These are phyloP conservation scores for Cladosporium sp. DNA, from an alignment of 2,329 filamentous ascomycete species.

Conservation along the genomic window DNA sequence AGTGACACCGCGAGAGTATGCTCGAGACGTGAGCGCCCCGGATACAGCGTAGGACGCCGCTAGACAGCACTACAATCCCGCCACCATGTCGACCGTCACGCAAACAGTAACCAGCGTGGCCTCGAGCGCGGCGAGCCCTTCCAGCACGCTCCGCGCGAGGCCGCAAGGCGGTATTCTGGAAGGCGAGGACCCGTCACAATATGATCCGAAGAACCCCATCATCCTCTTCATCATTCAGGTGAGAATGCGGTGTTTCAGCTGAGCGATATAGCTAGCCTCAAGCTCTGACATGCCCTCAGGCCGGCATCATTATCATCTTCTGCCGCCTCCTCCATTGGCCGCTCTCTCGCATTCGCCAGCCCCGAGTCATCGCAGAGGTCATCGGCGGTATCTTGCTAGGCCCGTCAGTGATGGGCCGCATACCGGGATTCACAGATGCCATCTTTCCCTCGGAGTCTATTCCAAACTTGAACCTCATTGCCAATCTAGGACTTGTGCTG, in stretches of 20 bases:
- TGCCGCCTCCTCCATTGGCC: constrained; percentile 71
- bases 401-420: constrained; percentile 80
- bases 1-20: too few relatives aligned
- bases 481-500: constrained; percentile 75
- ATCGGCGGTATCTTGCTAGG: constrained; percentile 79
- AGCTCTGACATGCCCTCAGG: constrained; percentile 37
- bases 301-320: constrained; percentile 66
- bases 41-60: too few relatives aligned
- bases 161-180: constrained; percentile 66
- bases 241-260: constrained; percentile 14
- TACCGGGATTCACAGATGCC: constrained; percentile 66
- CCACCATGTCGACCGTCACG: constrained; percentile 9
- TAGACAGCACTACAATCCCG: too few relatives aligned
- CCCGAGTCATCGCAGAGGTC: constrained; percentile 77
- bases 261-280: not conserved
- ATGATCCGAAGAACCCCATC: constrained; percentile 65
- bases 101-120: not conserved
- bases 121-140: constrained; percentile 20
- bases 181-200: constrained; percentile 60
- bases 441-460: constrained; percentile 75
- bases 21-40: too few relatives aligned
- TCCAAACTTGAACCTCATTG: constrained; percentile 67
- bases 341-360: constrained; percentile 69
- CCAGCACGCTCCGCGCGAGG: constrained; percentile 33
- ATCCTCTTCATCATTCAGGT: constrained; percentile 71